These are phyloP conservation scores for Vicia villosa DNA, from an alignment of 306 rosid species.

Conservation along the genomic window DNA sequence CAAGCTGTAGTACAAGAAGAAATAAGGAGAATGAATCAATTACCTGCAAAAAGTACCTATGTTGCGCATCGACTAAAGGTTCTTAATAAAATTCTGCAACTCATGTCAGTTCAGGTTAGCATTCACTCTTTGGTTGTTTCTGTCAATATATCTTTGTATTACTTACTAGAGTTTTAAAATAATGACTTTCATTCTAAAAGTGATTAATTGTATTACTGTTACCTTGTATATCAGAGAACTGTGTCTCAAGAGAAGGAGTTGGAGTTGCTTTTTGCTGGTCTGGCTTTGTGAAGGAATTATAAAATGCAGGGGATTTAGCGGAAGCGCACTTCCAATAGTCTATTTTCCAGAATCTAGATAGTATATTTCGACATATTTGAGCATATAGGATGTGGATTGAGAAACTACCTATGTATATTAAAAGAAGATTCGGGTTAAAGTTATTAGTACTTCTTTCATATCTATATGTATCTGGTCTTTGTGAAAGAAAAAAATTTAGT, in stretches of 20 bases:
- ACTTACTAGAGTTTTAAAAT: not conserved
- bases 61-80: slow-evolving; percentile 75
- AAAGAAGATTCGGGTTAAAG: no score
- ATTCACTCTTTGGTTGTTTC: slow-evolving; percentile 1
- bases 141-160: not conserved
- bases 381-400: no score
- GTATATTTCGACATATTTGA: no score
- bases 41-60: slow-evolving; percentile 68
- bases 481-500: no score
- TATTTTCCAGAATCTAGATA: no score
- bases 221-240: slow-evolving; percentile 61
- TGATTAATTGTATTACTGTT: slow-evolving; percentile 22
- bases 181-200: not conserved
- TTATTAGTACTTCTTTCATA: not conserved
- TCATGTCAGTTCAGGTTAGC: slow-evolving; percentile 69
- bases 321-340: no score
- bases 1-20: slow-evolving; percentile 65
- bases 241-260: slow-evolving; percentile 68
- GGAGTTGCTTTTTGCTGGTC: slow-evolving; percentile 84
- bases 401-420: no score
- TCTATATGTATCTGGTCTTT: no score
- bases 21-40: slow-evolving; percentile 53
- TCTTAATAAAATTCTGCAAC: slow-evolving; percentile 79
- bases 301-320: no score
- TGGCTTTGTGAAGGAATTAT: slow-evolving; percentile 59